These are phyloP conservation scores for Neocucurbitaria cava DNA, from an alignment of 2,329 filamentous ascomycete species.

Conservation along the genomic window DNA sequence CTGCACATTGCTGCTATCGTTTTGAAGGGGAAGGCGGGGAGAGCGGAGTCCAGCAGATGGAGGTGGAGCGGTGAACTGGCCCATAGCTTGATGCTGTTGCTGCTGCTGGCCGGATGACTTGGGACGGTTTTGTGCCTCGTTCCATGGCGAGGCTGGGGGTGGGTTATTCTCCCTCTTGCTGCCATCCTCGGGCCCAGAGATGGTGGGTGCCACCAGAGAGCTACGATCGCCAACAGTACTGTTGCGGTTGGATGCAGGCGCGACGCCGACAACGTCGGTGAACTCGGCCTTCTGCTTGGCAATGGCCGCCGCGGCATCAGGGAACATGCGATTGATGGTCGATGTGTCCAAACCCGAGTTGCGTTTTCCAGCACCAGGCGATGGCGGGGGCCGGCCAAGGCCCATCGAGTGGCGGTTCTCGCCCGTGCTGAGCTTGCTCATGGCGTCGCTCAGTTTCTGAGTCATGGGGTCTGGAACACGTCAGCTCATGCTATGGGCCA, in stretches of 20 bases:
- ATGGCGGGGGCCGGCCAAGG: conserved; percentile 73
- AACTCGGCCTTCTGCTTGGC: conserved; percentile 98
- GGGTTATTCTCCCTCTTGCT: conserved; percentile 65
- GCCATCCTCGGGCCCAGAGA: conserved; percentile 72
- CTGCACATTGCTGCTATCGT: conserved; percentile 75
- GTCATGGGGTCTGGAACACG: conserved; percentile 84
- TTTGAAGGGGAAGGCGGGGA: conserved; percentile 72
- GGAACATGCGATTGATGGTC: conserved; percentile 98
- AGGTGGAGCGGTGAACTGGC: conserved; percentile 84
- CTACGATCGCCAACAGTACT: conserved; percentile 79
- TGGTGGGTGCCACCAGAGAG: conserved; percentile 76
- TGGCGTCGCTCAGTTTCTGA: conserved; percentile 91
- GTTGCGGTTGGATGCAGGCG: conserved; percentile 90
- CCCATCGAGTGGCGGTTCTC: conserved; percentile 85
- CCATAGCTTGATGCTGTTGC: conserved; percentile 71
- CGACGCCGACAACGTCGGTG: conserved; percentile 90
- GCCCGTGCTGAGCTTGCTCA: conserved; percentile 92
- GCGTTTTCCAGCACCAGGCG: conserved; percentile 74
- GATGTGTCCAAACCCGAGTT: conserved; percentile 93
- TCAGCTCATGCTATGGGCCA: conserved; percentile 19
- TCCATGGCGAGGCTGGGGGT: conserved; percentile 83
- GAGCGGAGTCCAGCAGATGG: conserved; percentile 80
- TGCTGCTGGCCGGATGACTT: conserved; percentile 78
- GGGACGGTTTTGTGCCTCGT: conserved; percentile 66
- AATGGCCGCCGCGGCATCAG: conserved; percentile 97